A percentile compares a stretch with the other conserved stretches of the same genome.
Conservation (phyloP, 805 yeast genomes). For the Wickerhamiella lipophila region DNA sequence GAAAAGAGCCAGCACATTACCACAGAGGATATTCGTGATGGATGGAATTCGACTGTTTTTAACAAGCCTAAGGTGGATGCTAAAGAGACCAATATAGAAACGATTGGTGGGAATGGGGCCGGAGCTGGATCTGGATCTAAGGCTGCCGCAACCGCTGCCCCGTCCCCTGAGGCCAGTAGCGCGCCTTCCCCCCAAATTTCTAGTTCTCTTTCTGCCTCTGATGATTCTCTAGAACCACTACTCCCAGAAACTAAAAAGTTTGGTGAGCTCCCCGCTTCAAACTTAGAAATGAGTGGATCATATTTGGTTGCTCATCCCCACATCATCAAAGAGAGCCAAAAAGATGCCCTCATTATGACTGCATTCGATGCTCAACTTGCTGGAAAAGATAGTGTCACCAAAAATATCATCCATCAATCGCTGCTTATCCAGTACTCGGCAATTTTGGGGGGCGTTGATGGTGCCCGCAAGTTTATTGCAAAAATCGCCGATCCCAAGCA, state of each 20-base stretch:
- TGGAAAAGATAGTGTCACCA: slow-evolving; percentile 42
- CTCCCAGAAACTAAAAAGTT: slow-evolving; percentile 55
- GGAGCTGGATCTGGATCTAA: too few species aligned
- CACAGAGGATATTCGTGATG: slow-evolving; percentile 83
- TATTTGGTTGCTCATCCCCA: slow-evolving; percentile 44
- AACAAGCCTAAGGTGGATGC: slow-evolving; percentile 47
- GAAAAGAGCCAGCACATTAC: slow-evolving; percentile 69
- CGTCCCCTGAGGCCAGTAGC: too few species aligned
- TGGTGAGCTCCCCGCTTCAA: slow-evolving; percentile 41
- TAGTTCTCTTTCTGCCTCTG: slow-evolving; percentile 18
- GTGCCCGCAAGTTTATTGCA: slow-evolving; percentile 51
- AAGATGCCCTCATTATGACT: slow-evolving; percentile 84
- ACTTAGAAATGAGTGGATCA: slow-evolving; percentile 39
- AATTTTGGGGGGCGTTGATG: slow-evolving; percentile 28
- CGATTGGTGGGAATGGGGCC: slow-evolving; percentile 13
- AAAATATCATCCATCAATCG: slow-evolving; percentile 66
- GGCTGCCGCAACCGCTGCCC: too few species aligned
- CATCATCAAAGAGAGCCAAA: slow-evolving; percentile 70
- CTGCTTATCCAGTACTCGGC: slow-evolving; percentile 61
- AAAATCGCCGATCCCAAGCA: slow-evolving; percentile 41
- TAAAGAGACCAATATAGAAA: slow-evolving; percentile 8
- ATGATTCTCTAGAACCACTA: slow-evolving; percentile 27
- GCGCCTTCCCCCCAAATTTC: too few species aligned
- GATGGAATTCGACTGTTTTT: slow-evolving; percentile 74
- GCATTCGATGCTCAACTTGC: slow-evolving; percentile 75